Evolutionary conservation across 1,284 basidiomycete genomes (phyloP).

Genomic region (Veloporphyrellus conicus): DNA sequence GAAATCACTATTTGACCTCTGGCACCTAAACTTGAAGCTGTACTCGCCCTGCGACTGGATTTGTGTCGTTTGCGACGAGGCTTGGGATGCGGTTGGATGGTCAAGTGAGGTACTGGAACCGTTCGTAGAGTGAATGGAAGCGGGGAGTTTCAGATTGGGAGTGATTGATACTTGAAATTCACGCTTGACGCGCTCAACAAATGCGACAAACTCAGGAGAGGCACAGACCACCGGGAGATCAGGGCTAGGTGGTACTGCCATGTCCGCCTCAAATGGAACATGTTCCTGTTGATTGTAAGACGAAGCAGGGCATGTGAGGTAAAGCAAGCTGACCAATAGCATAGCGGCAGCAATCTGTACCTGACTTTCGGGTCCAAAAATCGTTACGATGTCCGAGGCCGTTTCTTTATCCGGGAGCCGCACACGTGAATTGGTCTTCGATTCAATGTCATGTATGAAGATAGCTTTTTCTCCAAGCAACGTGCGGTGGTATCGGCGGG

Average conservation of each 20-base stretch:
- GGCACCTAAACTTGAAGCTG: slow-evolving; percentile 93
- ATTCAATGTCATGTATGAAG: slow-evolving; percentile 95
- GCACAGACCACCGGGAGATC: slow-evolving; percentile 74
- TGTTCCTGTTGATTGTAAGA: slow-evolving; percentile 65
- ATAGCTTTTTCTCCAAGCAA: slow-evolving; percentile 94
- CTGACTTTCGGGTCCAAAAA: slow-evolving; percentile 96
- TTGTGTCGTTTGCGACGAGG: slow-evolving; percentile 29
- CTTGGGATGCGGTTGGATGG: slow-evolving; percentile 24
- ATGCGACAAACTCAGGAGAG: slow-evolving; percentile 76
- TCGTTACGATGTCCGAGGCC: slow-evolving; percentile 85
- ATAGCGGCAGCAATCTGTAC: slow-evolving; percentile 95
- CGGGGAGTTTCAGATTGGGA: slow-evolving; percentile 61
- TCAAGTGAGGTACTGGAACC: slow-evolving; percentile 31
- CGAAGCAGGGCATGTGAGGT: neutral
- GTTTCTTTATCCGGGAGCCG: slow-evolving; percentile 95
- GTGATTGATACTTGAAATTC: slow-evolving; percentile 89
- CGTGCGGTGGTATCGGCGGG: slow-evolving; percentile 91
- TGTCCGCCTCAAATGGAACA: slow-evolving; percentile 95
- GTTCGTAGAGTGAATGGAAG: slow-evolving; percentile 31
- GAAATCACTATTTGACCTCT: slow-evolving; percentile 91
- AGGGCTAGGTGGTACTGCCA: slow-evolving; percentile 80
- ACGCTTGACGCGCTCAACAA: slow-evolving; percentile 87
- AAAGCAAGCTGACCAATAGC: slow-evolving; percentile 66
- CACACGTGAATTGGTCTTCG: slow-evolving; percentile 91
- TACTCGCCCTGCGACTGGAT: slow-evolving; percentile 65